Evolutionary conservation across 1,284 basidiomycete species (phyloP).

Genomic region (Sporisorium sorghi): DNA sequence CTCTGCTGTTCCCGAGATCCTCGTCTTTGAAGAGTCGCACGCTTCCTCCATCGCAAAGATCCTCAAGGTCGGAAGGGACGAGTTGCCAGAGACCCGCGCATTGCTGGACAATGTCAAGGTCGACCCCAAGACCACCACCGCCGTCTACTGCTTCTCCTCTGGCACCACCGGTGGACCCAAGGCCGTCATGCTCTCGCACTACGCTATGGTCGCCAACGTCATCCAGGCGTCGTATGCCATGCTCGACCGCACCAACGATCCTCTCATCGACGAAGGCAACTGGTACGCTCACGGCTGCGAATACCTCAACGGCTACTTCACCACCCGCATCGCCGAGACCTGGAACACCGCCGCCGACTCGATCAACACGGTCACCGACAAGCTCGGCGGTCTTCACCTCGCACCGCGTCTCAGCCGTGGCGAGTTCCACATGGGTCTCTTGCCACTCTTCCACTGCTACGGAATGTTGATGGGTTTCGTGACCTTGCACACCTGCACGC

Average conservation of each 20-base stretch:
- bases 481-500: conserved; percentile 64
- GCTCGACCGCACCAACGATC: conserved; percentile 61
- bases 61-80: conserved; percentile 47
- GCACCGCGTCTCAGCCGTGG: conserved; percentile 39
- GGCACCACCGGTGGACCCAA: conserved; percentile 67
- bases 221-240: conserved; percentile 63
- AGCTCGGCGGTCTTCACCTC: conserved; percentile 32
- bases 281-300: conserved; percentile 51
- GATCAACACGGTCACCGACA: conserved; percentile 38
- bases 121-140: conserved; percentile 50
- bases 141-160: conserved; percentile 64
- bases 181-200: conserved; percentile 65
- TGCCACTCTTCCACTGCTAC: conserved; percentile 69
- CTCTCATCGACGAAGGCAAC: conserved; percentile 51
- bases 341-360: conserved; percentile 51
- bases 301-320: conserved; percentile 50
- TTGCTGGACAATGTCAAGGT: conserved; percentile 44
- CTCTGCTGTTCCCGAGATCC: conserved; percentile 33
- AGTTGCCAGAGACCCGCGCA: conserved; percentile 30
- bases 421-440: conserved; percentile 63
- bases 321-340: conserved; percentile 41
- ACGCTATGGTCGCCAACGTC: conserved; percentile 62
- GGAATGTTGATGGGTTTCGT: conserved; percentile 64
- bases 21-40: conserved; percentile 60
- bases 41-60: conserved; percentile 43